Conservation (phyloP, 2,329 filamentous ascomycete genomes). For the Claviceps spartinae region DNA sequence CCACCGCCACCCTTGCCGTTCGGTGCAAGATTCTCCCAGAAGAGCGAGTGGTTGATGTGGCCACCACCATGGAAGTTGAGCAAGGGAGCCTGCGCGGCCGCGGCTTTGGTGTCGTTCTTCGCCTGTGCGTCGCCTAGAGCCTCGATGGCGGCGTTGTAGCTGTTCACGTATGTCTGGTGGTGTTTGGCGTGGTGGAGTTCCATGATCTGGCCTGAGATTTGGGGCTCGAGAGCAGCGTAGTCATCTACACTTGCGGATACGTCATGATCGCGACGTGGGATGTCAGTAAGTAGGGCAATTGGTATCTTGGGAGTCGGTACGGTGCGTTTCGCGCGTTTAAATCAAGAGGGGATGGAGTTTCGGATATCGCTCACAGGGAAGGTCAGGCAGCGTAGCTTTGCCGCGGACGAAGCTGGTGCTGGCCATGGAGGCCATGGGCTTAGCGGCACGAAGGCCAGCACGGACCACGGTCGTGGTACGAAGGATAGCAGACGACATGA, state of each 20-base stretch:
- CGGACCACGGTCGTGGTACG: constrained; percentile 55
- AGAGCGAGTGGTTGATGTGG: constrained; percentile 76
- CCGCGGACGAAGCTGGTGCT: constrained; percentile 66
- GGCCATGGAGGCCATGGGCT: constrained; percentile 49
- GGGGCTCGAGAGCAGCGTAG: constrained; percentile 82
- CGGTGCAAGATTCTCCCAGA: constrained; percentile 72
- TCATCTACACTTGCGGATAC: constrained; percentile 50
- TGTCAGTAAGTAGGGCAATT: background rate
- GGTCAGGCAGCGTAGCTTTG: constrained; percentile 88
- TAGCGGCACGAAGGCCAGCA: constrained; percentile 55
- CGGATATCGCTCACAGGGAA: constrained; percentile 35
- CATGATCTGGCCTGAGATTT: constrained; percentile 86
- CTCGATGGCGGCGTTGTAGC: constrained; percentile 68
- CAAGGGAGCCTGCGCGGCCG: constrained; percentile 35
- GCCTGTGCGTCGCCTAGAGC: constrained; percentile 52
- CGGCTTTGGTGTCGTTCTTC: constrained; percentile 43
- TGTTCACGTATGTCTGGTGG: constrained; percentile 87
- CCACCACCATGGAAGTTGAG: constrained; percentile 76
- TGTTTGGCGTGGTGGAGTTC: constrained; percentile 90
- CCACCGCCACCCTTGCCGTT: constrained; percentile 48
- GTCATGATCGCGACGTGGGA: background rate
- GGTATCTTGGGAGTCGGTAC: background rate
- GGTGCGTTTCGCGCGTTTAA: background rate
- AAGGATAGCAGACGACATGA: constrained; percentile 66
- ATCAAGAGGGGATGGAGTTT: background rate